Evolutionary conservation across 768 basidiomycete genomes (phyloP), one percentile per base, ranked within the genome.

Genomic region (Harrya chromipes): DNA sequence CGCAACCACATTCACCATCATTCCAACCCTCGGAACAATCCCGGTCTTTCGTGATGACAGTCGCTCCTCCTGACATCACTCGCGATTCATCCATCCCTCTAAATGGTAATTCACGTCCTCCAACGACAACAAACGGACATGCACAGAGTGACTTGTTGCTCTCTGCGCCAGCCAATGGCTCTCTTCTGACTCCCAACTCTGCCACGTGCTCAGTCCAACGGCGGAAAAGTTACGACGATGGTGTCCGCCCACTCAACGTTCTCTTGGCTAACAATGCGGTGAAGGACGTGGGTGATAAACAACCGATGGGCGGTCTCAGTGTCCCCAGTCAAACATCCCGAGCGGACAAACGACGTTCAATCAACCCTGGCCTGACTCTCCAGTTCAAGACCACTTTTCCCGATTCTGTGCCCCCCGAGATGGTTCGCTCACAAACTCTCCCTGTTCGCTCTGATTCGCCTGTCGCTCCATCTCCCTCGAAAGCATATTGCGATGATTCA

Each of bases 301-400:
- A 34, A 40, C 48, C 48, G 40, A 43, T 44, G 14, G 17, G 31
- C 34, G 60, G 54, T 19, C 60, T 70, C 40, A 50, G 58, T 43
- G 59, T 71, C 43, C 56, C 74, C 37, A 47, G 53, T 16, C 52
- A 53, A 7, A 69, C 69, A 0, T 65, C 66, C 6, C 72, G 76
- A 31, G 67, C 71, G 0, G 78, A 76, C 21, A 76, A 72, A 39
- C 69, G 82, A 12, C 68, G 75, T 19, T 82, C 82, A 4, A 82
- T 83, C 52, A 82, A 80, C 48, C 82, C 83, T 1, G 73, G 63
- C 4, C 62, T 76, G 38, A 60, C 71, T 7, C 67, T 79, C 52
- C 71, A 64, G 19, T 47, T 52, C 31, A 56, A 55, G 13, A 49
- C 56, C 4, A 1, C 40, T 2, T 9, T 40, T 4, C 53, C 58